These are phyloP conservation scores for Kalmusia sp. DNA, from an alignment of 2,329 filamentous ascomycete genomes.

Conservation along the genomic window DNA sequence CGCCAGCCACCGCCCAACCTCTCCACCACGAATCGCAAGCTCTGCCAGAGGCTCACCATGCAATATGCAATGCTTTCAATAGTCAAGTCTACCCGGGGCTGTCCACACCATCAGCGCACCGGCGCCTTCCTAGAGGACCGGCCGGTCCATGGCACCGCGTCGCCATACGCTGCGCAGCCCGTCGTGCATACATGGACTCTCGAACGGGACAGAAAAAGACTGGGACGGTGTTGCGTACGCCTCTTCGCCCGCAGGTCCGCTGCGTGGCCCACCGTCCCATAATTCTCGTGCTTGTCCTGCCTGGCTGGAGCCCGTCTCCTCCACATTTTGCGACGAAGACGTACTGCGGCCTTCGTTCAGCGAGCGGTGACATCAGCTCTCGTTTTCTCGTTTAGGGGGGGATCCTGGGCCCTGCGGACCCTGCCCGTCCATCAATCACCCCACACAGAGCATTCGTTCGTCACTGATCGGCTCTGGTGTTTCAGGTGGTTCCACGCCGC, in stretches of 20 bases:
- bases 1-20: constrained; percentile 1
- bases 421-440: no score
- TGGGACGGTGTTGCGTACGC: neutral
- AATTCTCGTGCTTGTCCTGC: neutral
- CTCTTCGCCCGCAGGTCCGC: neutral
- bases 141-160: neutral
- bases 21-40: no score
- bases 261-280: neutral
- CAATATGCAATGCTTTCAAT: no score
- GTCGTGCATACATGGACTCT: neutral
- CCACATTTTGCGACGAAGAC: neutral
- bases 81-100: neutral
- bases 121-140: neutral
- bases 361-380: no score
- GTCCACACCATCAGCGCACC: neutral
- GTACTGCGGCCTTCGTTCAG: no score
- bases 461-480: neutral
- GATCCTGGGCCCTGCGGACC: no score
- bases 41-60: no score
- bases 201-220: neutral
- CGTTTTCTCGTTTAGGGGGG: no score
- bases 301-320: neutral
- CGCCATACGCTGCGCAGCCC: constrained; percentile 2
- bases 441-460: neutral
- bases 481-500: constrained; percentile 2